These are phyloP conservation scores for Strobilomyces echinocephalus DNA, from an alignment of 768 basidiomycete genomes.

Conservation along the genomic window DNA sequence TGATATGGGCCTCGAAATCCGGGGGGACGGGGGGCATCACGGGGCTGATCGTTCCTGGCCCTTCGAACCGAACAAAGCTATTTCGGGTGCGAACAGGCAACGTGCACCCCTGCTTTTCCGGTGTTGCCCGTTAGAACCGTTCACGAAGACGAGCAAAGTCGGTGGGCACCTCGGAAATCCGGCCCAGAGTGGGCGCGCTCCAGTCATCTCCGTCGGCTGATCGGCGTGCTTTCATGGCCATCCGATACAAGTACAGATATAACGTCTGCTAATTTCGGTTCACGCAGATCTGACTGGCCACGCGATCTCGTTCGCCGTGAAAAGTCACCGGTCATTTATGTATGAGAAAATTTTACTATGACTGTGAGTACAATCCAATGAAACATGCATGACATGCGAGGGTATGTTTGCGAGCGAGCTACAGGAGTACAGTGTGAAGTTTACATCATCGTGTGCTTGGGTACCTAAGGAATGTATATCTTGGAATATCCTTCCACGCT, in stretches of 20 bases:
- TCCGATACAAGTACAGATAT: neutral
- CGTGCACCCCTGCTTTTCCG: neutral
- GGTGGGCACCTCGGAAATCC: neutral
- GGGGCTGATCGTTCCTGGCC: neutral
- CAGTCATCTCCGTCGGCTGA: constrained; percentile 5
- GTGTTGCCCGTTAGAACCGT: neutral
- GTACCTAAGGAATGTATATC: constrained; percentile 30
- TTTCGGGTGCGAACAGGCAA: neutral
- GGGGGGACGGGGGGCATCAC: neutral
- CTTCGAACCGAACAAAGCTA: neutral
- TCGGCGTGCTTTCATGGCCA: neutral
- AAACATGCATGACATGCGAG: constrained; percentile 4
- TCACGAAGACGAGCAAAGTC: neutral
- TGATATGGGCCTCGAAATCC: neutral
- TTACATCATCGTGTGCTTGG: neutral
- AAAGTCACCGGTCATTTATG: neutral
- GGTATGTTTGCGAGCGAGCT: constrained; percentile 13
- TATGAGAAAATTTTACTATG: constrained; percentile 1
- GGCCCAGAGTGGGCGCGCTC: neutral
- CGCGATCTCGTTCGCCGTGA: neutral
- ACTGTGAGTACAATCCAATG: constrained; percentile 5
- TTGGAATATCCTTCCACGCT: constrained; percentile 34
- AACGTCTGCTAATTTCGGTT: neutral
- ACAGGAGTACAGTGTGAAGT: constrained; percentile 2
- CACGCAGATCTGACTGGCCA: neutral